phyloP scores from a whole-genome alignment of 2,329 filamentous ascomycete species.

The Ophiosphaerella korrae region DNA sequence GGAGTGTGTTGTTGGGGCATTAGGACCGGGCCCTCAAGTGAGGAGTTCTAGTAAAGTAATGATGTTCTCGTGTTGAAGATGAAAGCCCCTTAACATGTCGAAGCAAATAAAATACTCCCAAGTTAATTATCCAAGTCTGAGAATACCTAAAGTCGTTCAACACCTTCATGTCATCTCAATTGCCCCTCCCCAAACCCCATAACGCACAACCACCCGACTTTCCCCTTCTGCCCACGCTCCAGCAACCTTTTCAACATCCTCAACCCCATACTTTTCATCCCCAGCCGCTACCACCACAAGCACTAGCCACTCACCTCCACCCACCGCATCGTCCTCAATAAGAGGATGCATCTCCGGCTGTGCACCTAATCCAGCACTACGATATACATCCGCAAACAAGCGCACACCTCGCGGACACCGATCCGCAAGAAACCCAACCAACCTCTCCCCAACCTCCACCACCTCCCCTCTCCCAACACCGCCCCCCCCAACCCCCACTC shows the following conservation, averaged over 20 bases:
- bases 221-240: neutral
- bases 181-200: neutral
- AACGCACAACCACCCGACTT: neutral
- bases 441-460: too few relatives aligned
- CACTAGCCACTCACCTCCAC: slow-evolving; percentile 16
- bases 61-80: too few relatives aligned
- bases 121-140: too few relatives aligned
- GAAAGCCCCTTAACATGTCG: too few relatives aligned
- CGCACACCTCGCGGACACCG: neutral
- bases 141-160: neutral
- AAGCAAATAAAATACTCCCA: too few relatives aligned
- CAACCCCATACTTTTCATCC: neutral
- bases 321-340: slow-evolving; percentile 10
- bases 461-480: too few relatives aligned
- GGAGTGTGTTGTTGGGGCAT: too few relatives aligned
- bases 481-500: neutral
- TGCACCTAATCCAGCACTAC: slow-evolving; percentile 8
- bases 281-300: slow-evolving; percentile 2
- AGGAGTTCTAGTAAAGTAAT: too few relatives aligned
- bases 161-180: neutral
- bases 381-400: slow-evolving; percentile 11
- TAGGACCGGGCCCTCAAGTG: neutral
- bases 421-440: too few relatives aligned
- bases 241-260: slow-evolving; percentile 5
- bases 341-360: slow-evolving; percentile 22